Percentiles rank a stretch among this genome's conserved stretches.
phyloP scores from a whole-genome alignment of 2,329 filamentous ascomycete species.

The Phaeophleospora eucalypticola region DNA sequence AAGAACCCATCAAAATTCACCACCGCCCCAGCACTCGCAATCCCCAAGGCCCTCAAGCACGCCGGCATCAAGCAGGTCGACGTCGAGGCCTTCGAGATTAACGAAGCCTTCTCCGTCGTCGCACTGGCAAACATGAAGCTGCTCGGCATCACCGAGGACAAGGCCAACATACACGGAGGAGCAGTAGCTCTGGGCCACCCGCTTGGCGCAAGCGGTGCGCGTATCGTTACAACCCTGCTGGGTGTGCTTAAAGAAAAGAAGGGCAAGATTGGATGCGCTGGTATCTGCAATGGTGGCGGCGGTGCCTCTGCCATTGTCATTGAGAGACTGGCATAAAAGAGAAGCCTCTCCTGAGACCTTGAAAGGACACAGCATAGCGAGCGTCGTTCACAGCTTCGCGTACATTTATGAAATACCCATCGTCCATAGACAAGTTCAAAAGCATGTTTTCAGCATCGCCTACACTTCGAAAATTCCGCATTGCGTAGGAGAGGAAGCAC shows the following conservation, averaged over 20 bases:
- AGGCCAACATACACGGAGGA: constrained; percentile 93
- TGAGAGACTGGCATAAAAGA: constrained; percentile 48
- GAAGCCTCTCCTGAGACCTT: neutral
- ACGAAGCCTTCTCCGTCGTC: constrained; percentile 97
- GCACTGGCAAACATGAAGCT: constrained; percentile 95
- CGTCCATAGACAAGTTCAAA: no score
- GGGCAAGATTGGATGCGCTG: constrained; percentile 87
- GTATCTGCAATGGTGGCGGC: constrained; percentile 97
- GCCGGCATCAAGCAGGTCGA: constrained; percentile 73
- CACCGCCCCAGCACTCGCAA: constrained; percentile 84
- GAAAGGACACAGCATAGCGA: neutral
- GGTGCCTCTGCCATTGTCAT: constrained; percentile 92
- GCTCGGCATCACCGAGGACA: constrained; percentile 70
- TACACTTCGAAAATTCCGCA: no score
- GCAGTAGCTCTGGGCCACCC: constrained; percentile 95
- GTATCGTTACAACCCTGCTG: constrained; percentile 85
- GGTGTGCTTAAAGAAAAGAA: constrained; percentile 76
- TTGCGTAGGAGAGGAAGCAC: no score
- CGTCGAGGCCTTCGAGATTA: constrained; percentile 96
- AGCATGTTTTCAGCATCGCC: no score
- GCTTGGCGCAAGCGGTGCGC: constrained; percentile 86
- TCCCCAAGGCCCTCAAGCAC: constrained; percentile 96
- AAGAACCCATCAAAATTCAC: constrained; percentile 94
- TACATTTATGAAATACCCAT: no score
- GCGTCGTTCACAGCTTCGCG: no score